Evolutionary conservation across 108 stramenopile species (phyloP).

Genomic region (Fragilariopsis cylindrus): DNA sequence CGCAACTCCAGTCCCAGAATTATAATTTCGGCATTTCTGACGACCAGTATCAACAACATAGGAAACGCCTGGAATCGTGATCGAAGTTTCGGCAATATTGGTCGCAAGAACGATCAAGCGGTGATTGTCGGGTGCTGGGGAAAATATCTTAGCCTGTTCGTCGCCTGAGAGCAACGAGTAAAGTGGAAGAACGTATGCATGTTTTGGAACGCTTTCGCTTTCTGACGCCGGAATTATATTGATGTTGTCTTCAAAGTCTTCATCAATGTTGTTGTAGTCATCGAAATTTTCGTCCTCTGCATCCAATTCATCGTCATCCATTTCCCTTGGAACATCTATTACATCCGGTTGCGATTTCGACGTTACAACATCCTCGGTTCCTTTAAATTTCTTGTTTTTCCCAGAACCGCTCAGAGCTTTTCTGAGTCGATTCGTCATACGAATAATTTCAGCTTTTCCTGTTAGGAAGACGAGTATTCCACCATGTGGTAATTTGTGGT

Average conservation of each 20-base stretch:
- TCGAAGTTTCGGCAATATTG: constrained; percentile 96
- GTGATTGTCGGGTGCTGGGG: constrained; percentile 83
- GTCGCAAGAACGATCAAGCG: constrained; percentile 95
- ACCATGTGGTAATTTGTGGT: constrained; percentile 87
- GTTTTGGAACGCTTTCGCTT: constrained; percentile 55
- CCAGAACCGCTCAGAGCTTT: constrained; percentile 35
- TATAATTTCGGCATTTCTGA: constrained; percentile 89
- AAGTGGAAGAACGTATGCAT: constrained; percentile 83
- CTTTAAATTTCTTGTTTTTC: neutral
- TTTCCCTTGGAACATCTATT: constrained; percentile 52
- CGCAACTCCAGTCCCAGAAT: constrained; percentile 82
- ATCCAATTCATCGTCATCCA: constrained; percentile 89
- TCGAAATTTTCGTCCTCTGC: constrained; percentile 47
- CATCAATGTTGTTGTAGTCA: constrained; percentile 40
- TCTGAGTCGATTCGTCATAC: constrained; percentile 75
- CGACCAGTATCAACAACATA: constrained; percentile 99
- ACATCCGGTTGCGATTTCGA: neutral
- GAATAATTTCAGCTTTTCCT: constrained; percentile 92
- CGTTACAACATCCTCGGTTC: neutral
- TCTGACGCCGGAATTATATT: constrained; percentile 31
- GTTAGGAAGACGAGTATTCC: constrained; percentile 97
- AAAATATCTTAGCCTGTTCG: constrained; percentile 91
- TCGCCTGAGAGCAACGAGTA: constrained; percentile 93
- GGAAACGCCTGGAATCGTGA: constrained; percentile 80
- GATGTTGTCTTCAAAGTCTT: constrained; percentile 33